These are phyloP conservation scores for Saksenaea oblongispora DNA, from an alignment of 371 early-diverging fungal species.

Conservation along the genomic window DNA sequence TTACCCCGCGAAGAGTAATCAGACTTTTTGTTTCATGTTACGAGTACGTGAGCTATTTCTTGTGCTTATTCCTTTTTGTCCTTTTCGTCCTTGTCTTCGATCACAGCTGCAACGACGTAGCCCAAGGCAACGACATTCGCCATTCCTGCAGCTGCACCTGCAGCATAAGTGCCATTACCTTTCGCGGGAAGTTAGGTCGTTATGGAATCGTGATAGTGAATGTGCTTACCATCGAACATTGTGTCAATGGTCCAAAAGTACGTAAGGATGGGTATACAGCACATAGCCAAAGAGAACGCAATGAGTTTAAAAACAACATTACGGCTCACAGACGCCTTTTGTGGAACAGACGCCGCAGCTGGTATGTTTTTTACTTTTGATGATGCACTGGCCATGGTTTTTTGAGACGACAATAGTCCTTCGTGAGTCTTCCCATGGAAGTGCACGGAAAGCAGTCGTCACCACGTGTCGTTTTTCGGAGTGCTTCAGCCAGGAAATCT, in stretches of 20 bases:
- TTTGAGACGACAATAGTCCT: neutral
- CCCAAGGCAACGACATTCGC: constrained; percentile 46
- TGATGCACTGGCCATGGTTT: neutral
- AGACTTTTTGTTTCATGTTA: too few species aligned
- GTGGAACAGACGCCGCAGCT: neutral
- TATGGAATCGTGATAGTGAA: neutral
- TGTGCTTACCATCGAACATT: constrained; percentile 3
- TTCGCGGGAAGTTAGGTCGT: neutral
- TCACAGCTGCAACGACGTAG: constrained; percentile 41
- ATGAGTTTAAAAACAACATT: constrained; percentile 20
- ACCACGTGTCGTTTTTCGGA: too few species aligned
- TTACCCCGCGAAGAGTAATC: too few species aligned
- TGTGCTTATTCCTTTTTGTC: constrained; percentile 19
- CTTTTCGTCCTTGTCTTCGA: constrained; percentile 32
- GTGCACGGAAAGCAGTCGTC: neutral
- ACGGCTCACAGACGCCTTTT: constrained; percentile 10
- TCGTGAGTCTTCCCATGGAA: neutral
- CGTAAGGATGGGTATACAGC: constrained; percentile 16
- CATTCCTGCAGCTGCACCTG: constrained; percentile 46
- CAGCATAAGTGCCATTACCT: constrained; percentile 55
- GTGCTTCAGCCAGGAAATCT: neutral
- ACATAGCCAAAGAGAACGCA: constrained; percentile 13
- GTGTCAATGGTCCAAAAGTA: constrained; percentile 15
- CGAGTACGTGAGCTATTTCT: neutral
- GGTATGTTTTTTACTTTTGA: neutral